Evolutionary conservation across 768 basidiomycete genomes (phyloP).

Genomic region (Hygrophorus pudorinus): DNA sequence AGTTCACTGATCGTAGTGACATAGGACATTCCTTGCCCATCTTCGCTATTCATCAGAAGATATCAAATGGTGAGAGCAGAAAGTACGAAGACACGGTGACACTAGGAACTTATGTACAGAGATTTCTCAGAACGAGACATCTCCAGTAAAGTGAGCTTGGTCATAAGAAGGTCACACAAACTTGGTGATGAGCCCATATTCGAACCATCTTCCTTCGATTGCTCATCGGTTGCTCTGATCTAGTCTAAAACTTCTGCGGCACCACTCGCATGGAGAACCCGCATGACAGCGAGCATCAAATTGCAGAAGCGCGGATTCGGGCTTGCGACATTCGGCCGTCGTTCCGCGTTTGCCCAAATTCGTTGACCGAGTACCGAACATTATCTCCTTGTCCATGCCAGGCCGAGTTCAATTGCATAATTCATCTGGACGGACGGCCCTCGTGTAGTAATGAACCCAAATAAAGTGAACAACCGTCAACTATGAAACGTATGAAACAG

Average conservation of each 20-base stretch:
- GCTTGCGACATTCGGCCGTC: not conserved
- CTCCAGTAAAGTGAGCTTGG: not conserved
- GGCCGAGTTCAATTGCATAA: not conserved
- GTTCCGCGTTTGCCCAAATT: not conserved
- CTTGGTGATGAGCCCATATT: not conserved
- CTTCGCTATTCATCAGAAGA: too few species aligned
- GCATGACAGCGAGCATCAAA: not conserved
- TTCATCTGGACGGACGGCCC: not conserved
- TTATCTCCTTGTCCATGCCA: not conserved
- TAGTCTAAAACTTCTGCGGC: constrained; percentile 1
- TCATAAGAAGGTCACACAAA: not conserved
- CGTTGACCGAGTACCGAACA: not conserved
- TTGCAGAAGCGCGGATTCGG: constrained; percentile 1
- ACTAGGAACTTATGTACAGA: too few species aligned
- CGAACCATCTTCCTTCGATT: too few species aligned
- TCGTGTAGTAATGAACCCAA: not conserved
- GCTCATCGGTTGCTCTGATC: not conserved
- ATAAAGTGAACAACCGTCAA: not conserved
- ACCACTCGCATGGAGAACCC: constrained; percentile 2
- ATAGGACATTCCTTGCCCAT: too few species aligned
- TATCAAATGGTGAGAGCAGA: too few species aligned
- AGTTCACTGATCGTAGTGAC: too few species aligned
- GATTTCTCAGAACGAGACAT: not conserved
- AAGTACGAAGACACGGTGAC: too few species aligned
- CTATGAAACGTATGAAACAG: not conserved